These are phyloP conservation scores for Wickerhamiella slavikovae DNA, from an alignment of 805 yeast species.

Conservation along the genomic window DNA sequence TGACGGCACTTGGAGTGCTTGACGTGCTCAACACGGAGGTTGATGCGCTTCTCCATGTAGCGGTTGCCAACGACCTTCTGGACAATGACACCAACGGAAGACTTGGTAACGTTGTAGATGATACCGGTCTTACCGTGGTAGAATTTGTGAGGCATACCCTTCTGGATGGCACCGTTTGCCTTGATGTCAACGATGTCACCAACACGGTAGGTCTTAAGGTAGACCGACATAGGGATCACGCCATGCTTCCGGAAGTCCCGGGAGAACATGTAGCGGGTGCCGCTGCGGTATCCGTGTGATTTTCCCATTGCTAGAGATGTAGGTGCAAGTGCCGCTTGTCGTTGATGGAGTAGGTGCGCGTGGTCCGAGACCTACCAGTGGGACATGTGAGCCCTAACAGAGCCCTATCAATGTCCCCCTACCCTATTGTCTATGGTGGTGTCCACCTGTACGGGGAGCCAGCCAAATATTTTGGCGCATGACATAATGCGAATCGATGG, in stretches of 20 bases:
- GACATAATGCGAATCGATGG: too few species aligned
- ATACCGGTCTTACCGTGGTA: constrained; percentile 99
- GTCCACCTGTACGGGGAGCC: too few species aligned
- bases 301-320: constrained; percentile 12
- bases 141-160: constrained; percentile 99
- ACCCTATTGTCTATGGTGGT: too few species aligned
- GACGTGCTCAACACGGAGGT: constrained; percentile 96
- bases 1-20: constrained; percentile 99
- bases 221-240: constrained; percentile 79
- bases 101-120: constrained; percentile 95
- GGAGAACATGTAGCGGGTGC: constrained; percentile 99
- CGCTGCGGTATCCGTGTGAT: constrained; percentile 98
- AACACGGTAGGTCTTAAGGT: constrained; percentile 89
- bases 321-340: constrained; percentile 1
- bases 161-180: constrained; percentile 97
- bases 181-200: constrained; percentile 99
- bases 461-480: too few species aligned
- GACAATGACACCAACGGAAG: constrained; percentile 93
- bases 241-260: constrained; percentile 99
- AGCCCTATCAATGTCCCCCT: constrained; percentile 1
- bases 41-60: constrained; percentile 96
- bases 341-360: background rate
- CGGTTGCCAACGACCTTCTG: constrained; percentile 98
- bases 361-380: constrained; percentile 1
- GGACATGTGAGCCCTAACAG: background rate